Percentiles rank a stretch among this genome's conserved stretches.
Evolutionary conservation across 371 early-diverging fungal genomes (phyloP).

Genomic region (Batkoa obscura): DNA sequence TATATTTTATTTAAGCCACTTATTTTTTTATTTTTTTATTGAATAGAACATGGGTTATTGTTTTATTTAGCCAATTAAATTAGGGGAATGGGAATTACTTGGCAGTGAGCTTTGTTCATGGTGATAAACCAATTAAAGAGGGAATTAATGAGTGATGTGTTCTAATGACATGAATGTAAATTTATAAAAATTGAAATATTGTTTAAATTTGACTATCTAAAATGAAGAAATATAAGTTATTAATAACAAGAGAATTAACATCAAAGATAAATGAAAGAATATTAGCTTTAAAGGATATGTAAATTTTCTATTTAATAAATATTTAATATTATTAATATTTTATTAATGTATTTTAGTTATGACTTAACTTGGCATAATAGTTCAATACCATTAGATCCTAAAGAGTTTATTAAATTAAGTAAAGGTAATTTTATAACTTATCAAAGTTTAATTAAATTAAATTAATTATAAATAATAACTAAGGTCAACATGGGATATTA

Average conservation of each 20-base stretch:
- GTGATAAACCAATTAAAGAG: too few relatives aligned
- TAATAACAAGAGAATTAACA: background rate
- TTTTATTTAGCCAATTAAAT: too few relatives aligned
- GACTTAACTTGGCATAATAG: background rate
- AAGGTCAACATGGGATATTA: conserved; percentile 36
- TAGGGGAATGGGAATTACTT: too few relatives aligned
- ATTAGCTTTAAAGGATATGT: background rate
- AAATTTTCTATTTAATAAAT: background rate
- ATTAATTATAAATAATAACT: background rate
- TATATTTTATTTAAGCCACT: too few relatives aligned
- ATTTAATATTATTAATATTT: too few relatives aligned
- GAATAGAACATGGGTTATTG: too few relatives aligned
- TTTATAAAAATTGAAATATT: too few relatives aligned
- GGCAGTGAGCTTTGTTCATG: too few relatives aligned
- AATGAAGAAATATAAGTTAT: background rate
- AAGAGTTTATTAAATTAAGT: background rate
- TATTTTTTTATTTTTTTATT: too few relatives aligned
- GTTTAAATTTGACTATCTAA: too few relatives aligned
- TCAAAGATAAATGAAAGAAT: background rate
- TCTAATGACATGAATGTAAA: too few relatives aligned
- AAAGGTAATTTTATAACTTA: background rate
- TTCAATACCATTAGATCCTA: background rate
- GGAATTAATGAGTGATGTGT: too few relatives aligned
- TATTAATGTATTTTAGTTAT: background rate
- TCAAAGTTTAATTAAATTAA: background rate